Evolutionary conservation across 306 rosid genomes (phyloP), one percentile per base, ranked within the genome.

Genomic region (Senna siamea): DNA sequence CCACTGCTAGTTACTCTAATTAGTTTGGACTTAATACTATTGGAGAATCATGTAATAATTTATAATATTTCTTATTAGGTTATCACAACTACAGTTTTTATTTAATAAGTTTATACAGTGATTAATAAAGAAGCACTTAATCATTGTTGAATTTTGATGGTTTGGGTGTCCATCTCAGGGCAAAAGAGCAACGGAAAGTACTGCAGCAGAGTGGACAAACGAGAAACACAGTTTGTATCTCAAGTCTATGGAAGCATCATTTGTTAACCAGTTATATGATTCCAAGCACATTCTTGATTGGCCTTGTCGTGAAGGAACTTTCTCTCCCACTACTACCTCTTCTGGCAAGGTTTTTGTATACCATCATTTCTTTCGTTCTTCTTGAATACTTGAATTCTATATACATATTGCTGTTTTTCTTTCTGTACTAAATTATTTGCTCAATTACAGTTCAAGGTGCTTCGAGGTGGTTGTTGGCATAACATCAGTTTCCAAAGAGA

Each of bases 221-320:
- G 84, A 87, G 79, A 87, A 87, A 78, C 91, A 87, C 61, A 81
- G 83, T 51, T 17, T 80, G 82, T 87, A 77, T 80, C 87, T 87
- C 9, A 83, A 87, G 70, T 87, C 89, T 55, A 87, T 87, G 84
- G 91, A 87, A 74, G 78, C 91, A 5, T 82, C 89, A 8, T 87
- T 87, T 69, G 85, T 87, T 15, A 56, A 79, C 69, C 84, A 80
- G 53, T 78, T 84, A 53, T 82, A 82, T 69, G 78, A 69, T 57
- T 81, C 88, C 30, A 66, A 7, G 70, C 72, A 79, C 22, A 78
- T 60, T 26, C 73, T 76, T 57, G 78, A 78, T 18, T 19, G 61
- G 69, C 20, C 13, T 8, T 51, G 56, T 18, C 68, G 6, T 22
- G 55, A 2, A 35, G 14, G 20, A 12, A 19, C 55, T 50, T 26